phyloP scores from a whole-genome alignment of 2,329 filamentous ascomycete genomes.

The Curvularia lunata region DNA sequence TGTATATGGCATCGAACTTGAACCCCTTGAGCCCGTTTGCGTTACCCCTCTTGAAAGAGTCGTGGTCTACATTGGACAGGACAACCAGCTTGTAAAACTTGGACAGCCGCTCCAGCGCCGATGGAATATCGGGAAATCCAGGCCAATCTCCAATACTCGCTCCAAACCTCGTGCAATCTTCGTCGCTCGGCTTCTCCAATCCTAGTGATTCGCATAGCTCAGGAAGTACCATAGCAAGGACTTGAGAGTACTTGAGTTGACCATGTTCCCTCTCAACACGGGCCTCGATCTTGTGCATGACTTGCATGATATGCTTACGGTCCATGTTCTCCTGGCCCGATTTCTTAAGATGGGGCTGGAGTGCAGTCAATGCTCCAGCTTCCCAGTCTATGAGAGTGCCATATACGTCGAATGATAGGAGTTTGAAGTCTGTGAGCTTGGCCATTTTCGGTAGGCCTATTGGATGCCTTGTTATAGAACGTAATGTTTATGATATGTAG shows the following conservation, averaged over 20 bases:
- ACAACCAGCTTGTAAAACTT: constrained; percentile 65
- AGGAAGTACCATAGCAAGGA: constrained; percentile 61
- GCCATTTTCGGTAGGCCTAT: constrained; percentile 28
- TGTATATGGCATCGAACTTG: constrained; percentile 69
- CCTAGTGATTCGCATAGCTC: constrained; percentile 56
- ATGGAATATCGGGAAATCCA: constrained; percentile 64
- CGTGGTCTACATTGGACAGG: constrained; percentile 65
- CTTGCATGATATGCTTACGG: constrained; percentile 41
- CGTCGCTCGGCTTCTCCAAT: constrained; percentile 47
- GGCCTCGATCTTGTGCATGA: constrained; percentile 56
- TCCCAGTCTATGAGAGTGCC: constrained; percentile 84
- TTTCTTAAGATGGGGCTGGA: constrained; percentile 59
- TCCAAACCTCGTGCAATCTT: constrained; percentile 59
- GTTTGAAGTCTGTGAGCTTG: constrained; percentile 51
- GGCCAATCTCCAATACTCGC: constrained; percentile 61
- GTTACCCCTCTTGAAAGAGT: constrained; percentile 58
- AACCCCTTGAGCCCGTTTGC: constrained; percentile 59
- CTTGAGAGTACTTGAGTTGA: constrained; percentile 63
- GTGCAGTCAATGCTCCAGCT: constrained; percentile 63
- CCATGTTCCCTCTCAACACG: constrained; percentile 63
- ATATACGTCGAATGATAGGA: constrained; percentile 78
- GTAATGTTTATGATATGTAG: background rate
- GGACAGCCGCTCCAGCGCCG: constrained; percentile 58
- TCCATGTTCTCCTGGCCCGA: constrained; percentile 31
- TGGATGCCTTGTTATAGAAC: background rate